A percentile compares a stretch with the other conserved stretches of the same genome.
These are phyloP conservation scores for Neckera pumila DNA, from an alignment of 225 moss, liverwort and hornwort genomes.

Conservation along the genomic window DNA sequence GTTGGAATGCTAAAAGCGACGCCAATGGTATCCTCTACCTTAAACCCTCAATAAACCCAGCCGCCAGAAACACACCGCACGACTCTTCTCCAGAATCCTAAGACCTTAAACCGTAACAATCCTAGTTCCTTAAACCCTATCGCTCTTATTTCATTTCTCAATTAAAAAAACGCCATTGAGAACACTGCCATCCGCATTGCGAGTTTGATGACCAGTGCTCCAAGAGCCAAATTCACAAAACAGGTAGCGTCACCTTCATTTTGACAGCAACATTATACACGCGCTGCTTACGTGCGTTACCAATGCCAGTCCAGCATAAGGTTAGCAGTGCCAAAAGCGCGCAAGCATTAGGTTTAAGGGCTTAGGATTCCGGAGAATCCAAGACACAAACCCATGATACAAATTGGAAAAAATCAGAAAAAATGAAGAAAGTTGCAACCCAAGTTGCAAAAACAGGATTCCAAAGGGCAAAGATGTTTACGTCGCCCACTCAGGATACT, in stretches of 20 bases:
- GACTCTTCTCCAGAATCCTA: not conserved
- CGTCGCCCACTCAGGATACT: slow-evolving; percentile 65
- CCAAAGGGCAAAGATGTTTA: not conserved
- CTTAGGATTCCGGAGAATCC: not conserved
- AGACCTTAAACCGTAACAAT: not conserved
- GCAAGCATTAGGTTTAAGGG: not conserved
- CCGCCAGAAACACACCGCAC: not conserved
- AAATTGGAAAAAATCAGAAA: not conserved
- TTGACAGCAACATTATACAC: not conserved
- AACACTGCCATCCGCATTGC: not conserved
- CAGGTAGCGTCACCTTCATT: not conserved
- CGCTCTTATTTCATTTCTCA: not conserved
- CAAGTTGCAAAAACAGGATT: not conserved
- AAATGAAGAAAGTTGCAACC: not conserved
- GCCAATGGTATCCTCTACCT: not conserved
- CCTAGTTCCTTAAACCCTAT: not conserved
- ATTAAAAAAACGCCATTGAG: not conserved
- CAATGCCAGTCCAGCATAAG: not conserved
- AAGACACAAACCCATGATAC: not conserved
- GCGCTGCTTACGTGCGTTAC: not conserved
- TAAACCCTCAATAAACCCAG: not conserved
- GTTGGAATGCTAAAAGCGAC: not conserved
- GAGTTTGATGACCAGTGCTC: not conserved
- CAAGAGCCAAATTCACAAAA: not conserved
- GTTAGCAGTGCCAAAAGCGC: not conserved